Evolutionary conservation across 441 rosid species (phyloP).

Genomic region (Syzygium syzygioides): DNA sequence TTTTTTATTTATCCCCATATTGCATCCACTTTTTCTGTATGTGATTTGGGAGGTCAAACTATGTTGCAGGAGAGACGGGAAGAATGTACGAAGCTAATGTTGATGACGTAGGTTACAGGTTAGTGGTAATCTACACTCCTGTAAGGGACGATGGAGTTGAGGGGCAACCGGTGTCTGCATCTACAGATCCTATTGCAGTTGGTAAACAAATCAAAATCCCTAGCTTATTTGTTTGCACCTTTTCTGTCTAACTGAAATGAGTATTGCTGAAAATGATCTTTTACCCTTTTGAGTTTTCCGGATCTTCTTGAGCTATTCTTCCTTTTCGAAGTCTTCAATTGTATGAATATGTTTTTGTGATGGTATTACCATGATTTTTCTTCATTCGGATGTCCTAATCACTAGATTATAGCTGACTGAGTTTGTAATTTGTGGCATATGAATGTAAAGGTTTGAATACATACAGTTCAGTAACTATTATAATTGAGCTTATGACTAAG

Average conservation of each 20-base stretch:
- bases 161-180: constrained; percentile 95
- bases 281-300: not conserved
- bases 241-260: not conserved
- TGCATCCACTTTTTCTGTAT: not conserved
- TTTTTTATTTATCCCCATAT: not conserved
- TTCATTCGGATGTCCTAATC: not conserved
- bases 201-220: constrained; percentile 35
- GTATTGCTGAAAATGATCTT: not conserved
- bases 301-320: not conserved
- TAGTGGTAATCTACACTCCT: constrained; percentile 93
- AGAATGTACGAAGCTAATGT: constrained; percentile 97
- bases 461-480: not conserved
- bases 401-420: not conserved
- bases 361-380: not conserved
- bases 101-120: constrained; percentile 95
- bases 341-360: not conserved
- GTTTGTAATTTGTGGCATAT: not conserved
- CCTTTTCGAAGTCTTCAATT: not conserved
- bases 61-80: constrained; percentile 80
- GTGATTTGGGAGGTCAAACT: constrained; percentile 2
- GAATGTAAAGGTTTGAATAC: not conserved
- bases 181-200: constrained; percentile 89
- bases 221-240: not conserved
- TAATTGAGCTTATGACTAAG: not conserved
- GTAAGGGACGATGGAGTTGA: constrained; percentile 89